Evolutionary conservation across 2,329 filamentous ascomycete genomes (phyloP).

Genomic region (Fusarium torulosum): DNA sequence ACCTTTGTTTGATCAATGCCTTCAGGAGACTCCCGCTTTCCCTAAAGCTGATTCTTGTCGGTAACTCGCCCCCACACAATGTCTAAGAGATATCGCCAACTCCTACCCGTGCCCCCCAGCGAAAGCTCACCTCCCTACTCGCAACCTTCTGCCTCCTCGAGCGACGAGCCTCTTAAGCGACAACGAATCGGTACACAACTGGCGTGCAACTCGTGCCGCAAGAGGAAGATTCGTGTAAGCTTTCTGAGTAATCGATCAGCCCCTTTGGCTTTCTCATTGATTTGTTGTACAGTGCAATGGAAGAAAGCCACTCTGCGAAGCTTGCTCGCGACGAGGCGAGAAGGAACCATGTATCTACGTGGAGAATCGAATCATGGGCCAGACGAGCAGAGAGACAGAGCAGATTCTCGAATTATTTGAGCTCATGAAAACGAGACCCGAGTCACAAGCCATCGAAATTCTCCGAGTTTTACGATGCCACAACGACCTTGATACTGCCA

Average conservation of each 20-base stretch:
- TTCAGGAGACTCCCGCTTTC: neutral
- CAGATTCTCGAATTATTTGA: slow-evolving; percentile 27
- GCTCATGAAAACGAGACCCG: slow-evolving; percentile 12
- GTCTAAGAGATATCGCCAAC: slow-evolving; percentile 35
- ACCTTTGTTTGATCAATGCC: neutral
- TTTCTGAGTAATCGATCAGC: too few relatives aligned
- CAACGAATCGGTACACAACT: slow-evolving; percentile 24
- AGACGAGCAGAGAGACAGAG: slow-evolving; percentile 20
- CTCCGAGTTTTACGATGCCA: slow-evolving; percentile 23
- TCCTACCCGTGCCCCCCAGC: slow-evolving; percentile 13
- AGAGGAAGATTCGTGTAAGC: slow-evolving; percentile 30
- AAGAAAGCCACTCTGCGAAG: slow-evolving; percentile 13
- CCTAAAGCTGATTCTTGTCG: neutral
- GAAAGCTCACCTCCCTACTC: slow-evolving; percentile 10
- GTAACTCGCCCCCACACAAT: slow-evolving; percentile 9
- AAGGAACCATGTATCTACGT: slow-evolving; percentile 12
- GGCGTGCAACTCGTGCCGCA: slow-evolving; percentile 23
- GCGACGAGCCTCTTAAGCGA: slow-evolving; percentile 24
- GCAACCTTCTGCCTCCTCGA: slow-evolving; percentile 14
- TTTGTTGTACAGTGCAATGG: slow-evolving; percentile 11
- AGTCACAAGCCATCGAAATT: slow-evolving; percentile 27
- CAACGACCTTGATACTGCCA: slow-evolving; percentile 6
- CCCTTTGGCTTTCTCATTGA: neutral
- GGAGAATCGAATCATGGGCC: slow-evolving; percentile 8
- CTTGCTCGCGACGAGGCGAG: slow-evolving; percentile 24